Base-by-base conservation (phyloP, 768 basidiomycete species). In the Mrakia blollopis region DNA sequence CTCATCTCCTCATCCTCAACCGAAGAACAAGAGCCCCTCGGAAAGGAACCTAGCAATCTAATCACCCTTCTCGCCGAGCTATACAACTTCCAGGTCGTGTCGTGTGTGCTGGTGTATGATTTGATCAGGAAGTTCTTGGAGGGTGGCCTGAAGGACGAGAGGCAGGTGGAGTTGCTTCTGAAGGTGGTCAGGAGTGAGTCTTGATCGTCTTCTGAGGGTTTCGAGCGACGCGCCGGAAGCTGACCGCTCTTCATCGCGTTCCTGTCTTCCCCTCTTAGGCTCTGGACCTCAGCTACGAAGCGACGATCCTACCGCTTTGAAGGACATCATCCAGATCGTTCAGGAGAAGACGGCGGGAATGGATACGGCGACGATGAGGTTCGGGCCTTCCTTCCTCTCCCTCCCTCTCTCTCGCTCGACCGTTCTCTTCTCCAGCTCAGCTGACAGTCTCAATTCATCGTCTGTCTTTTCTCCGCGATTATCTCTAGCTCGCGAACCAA, bases 21-120 rank as follows among this genome's bases (percentile, higher is more conserved):
- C 0, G 52, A 68, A 5, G 60, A 30, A 4, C 25, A 14, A n/a
- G 81, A 30, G 81, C 85, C 84, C 2, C 82, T 85, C 6, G 92
- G 93, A 41, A 99, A 98, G 84, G 93, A 96, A 81, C 90, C 90
- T 79, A 89, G 91, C 14, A 98, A 99, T 82, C 84, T 99, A 47
- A 87, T 96, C 60, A 88, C 92, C 1, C 87, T 98, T 32, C 84
- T 98, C 30, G 92, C 93, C 2, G 94, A 98, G 82, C 85, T 99
- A 28, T 98, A 98, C 86, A 98, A 98, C 82, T 94, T 98, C 82
- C 92, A 94, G 84, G 92, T 98, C 32, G 88, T 98, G 73, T 92
- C 92, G 3, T 93, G 90, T 75, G 85, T 91, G 16, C 86, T 98
- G n/a, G 85, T 98, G 67, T 98, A 94, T 84, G 97, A 98, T 81